Conservation (phyloP, 192 early-diverging fungal genomes). For the Lunasporangiospora selenospora region DNA sequence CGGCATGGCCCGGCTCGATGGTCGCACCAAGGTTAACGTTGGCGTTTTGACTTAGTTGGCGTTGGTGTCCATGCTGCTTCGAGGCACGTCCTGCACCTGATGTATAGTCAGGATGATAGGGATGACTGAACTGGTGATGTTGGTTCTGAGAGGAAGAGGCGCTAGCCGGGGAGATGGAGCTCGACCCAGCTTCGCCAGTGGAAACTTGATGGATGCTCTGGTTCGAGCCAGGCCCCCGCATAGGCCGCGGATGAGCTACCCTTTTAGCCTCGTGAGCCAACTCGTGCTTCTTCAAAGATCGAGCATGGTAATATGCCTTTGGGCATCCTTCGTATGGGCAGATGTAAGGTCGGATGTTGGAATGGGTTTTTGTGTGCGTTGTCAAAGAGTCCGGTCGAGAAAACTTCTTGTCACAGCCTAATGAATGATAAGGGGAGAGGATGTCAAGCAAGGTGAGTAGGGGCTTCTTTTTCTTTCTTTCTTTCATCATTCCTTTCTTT, state of each 20-base stretch:
- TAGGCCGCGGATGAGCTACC: constrained; percentile 14
- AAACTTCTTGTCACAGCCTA: constrained; percentile 55
- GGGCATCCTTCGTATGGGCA: constrained; percentile 58
- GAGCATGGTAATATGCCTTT: constrained; percentile 70
- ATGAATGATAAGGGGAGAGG: too few relatives aligned
- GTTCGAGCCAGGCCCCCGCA: constrained; percentile 36
- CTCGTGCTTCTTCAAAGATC: constrained; percentile 70
- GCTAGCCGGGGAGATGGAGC: background rate
- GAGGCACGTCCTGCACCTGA: constrained; percentile 10
- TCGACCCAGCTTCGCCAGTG: background rate
- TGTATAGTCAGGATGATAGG: constrained; percentile 42
- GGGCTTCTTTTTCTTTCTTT: too few relatives aligned
- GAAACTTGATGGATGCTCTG: background rate
- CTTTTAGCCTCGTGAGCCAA: constrained; percentile 52
- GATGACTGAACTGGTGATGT: constrained; percentile 28
- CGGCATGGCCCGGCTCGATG: constrained; percentile 5
- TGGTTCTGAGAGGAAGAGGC: constrained; percentile 13
- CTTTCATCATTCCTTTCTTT: too few relatives aligned
- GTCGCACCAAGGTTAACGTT: constrained; percentile 13
- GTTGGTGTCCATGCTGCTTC: constrained; percentile 38
- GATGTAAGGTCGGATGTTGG: constrained; percentile 61
- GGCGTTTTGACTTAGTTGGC: constrained; percentile 28
- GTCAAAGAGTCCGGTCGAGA: constrained; percentile 55
- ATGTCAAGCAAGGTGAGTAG: too few relatives aligned
- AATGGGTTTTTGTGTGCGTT: constrained; percentile 65